These are phyloP conservation scores for Penicillium sp. DNA, from an alignment of 2,329 filamentous ascomycete species.

Conservation along the genomic window DNA sequence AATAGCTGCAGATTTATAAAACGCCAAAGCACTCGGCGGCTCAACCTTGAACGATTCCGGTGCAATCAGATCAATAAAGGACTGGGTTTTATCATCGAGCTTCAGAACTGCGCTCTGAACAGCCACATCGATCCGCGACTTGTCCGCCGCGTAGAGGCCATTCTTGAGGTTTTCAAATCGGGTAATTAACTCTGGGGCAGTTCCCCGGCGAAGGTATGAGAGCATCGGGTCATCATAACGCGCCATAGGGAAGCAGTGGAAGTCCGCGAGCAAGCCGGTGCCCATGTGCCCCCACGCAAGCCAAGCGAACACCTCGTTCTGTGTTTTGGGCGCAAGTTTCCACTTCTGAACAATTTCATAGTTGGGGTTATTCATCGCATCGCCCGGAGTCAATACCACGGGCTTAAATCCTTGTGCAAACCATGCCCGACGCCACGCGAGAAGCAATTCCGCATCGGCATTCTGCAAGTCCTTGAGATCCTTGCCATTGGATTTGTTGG, in stretches of 20 bases:
- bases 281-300: constrained; percentile 92
- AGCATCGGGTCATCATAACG: constrained; percentile 70
- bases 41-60: constrained; percentile 65
- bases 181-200: constrained; percentile 68
- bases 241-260: constrained; percentile 82
- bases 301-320: constrained; percentile 76
- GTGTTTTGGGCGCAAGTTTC: constrained; percentile 61
- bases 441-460: constrained; percentile 74
- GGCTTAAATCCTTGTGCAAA: constrained; percentile 92
- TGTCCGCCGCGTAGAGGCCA: constrained; percentile 71
- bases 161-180: constrained; percentile 70
- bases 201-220: constrained; percentile 69
- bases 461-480: constrained; percentile 61
- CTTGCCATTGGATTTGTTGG: constrained; percentile 49
- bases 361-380: constrained; percentile 79
- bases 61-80: constrained; percentile 62
- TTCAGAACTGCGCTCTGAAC: constrained; percentile 62
- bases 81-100: constrained; percentile 57
- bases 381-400: constrained; percentile 72
- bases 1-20: constrained; percentile 68
- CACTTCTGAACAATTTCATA: constrained; percentile 67
- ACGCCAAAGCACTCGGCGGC: constrained; percentile 68
- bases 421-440: constrained; percentile 91
- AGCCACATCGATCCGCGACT: constrained; percentile 61
- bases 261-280: constrained; percentile 75